Conservation (phyloP, 257 asterid genomes). For the Apocynum venetum region DNA sequence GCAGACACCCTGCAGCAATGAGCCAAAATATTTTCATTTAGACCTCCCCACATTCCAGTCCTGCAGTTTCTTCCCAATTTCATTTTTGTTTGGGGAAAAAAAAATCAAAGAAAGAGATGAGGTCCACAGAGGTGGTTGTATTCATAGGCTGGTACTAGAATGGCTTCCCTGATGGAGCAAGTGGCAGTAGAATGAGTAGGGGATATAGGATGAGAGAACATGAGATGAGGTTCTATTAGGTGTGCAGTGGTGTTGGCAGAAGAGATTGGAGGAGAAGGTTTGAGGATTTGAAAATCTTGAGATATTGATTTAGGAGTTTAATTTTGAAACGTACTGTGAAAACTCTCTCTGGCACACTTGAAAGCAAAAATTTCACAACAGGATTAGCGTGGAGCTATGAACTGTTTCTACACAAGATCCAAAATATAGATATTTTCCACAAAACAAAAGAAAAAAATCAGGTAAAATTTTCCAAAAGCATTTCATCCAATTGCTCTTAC, state of each 20-base stretch:
- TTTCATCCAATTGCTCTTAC: slow-evolving; percentile 27
- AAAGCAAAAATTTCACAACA: background rate
- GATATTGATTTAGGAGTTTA: background rate
- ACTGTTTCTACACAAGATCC: background rate
- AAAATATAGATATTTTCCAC: background rate
- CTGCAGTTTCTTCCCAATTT: background rate
- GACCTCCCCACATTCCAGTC: background rate
- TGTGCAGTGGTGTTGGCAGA: background rate
- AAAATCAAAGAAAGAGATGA: background rate
- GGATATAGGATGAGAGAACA: background rate
- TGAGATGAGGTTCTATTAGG: background rate
- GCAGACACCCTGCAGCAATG: background rate
- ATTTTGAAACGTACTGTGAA: background rate
- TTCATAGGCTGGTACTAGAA: background rate
- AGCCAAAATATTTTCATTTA: background rate
- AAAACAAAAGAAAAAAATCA: slow-evolving; percentile 11
- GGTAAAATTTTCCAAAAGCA: slow-evolving; percentile 35
- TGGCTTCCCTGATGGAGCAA: background rate
- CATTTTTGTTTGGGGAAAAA: background rate
- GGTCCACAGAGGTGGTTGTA: background rate
- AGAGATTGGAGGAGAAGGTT: background rate
- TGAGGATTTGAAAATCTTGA: background rate
- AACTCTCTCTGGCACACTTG: background rate
- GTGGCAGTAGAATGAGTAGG: background rate
- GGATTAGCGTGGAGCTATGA: background rate